Evolutionary conservation across 2,329 filamentous ascomycete species (phyloP).

Genomic region (Chrysoporthe deuterocubensis): DNA sequence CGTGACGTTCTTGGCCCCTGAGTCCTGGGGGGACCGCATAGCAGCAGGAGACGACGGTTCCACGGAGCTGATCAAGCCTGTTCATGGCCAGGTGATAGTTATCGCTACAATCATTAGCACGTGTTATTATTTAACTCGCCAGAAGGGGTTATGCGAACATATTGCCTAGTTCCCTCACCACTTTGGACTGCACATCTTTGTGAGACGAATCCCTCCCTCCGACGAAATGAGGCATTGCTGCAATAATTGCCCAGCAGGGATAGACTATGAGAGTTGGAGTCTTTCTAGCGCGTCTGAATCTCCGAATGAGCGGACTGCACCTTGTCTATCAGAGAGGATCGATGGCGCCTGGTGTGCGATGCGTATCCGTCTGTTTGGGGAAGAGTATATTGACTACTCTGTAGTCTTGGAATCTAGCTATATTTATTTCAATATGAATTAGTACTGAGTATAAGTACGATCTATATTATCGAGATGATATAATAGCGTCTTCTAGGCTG

Average conservation of each 20-base stretch:
- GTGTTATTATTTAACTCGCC: neutral
- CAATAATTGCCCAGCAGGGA: no score
- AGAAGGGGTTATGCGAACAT: neutral
- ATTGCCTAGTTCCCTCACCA: neutral
- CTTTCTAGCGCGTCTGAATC: neutral
- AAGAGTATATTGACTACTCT: neutral
- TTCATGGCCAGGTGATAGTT: slow-evolving; percentile 23
- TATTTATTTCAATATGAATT: neutral
- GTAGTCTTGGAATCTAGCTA: neutral
- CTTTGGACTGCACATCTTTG: neutral
- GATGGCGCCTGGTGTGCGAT: neutral
- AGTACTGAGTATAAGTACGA: neutral
- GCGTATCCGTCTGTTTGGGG: neutral
- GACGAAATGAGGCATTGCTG: neutral
- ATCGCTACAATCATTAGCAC: neutral
- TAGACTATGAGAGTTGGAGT: neutral
- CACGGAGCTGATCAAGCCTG: slow-evolving; percentile 26
- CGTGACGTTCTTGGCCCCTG: slow-evolving; percentile 4
- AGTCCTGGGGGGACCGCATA: slow-evolving; percentile 22
- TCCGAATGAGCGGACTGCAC: neutral
- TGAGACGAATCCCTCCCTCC: neutral
- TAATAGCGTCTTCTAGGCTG: neutral
- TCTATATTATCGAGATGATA: neutral
- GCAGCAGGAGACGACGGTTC: slow-evolving; percentile 24
- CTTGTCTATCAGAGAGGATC: neutral